Conservation (phyloP, 2,329 filamentous ascomycete genomes). For the Venturia nashicola region DNA sequence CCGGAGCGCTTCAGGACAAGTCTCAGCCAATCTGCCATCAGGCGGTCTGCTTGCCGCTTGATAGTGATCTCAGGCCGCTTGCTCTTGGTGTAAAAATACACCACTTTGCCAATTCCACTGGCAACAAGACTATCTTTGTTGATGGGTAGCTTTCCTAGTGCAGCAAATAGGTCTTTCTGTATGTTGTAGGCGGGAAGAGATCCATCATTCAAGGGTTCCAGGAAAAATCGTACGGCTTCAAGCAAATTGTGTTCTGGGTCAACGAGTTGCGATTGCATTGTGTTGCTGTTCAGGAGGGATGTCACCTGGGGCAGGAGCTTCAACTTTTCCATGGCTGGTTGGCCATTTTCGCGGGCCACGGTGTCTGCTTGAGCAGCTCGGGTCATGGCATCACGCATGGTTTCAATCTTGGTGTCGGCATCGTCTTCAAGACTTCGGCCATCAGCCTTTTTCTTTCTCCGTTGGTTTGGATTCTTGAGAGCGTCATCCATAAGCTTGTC, state of each 20-base stretch:
- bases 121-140: conserved; percentile 83
- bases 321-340: conserved; percentile 84
- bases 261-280: conserved; percentile 72
- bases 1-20: conserved; percentile 89
- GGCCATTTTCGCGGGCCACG: conserved; percentile 61
- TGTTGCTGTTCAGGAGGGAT: conserved; percentile 67
- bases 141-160: conserved; percentile 69
- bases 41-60: conserved; percentile 83
- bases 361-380: conserved; percentile 80
- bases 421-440: conserved; percentile 68
- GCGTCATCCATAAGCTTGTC: conserved; percentile 81
- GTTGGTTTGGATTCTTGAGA: conserved; percentile 67
- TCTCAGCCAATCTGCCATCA: conserved; percentile 92
- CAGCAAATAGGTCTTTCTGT: conserved; percentile 82
- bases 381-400: conserved; percentile 83
- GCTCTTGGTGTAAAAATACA: conserved; percentile 93
- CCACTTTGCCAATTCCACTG: conserved; percentile 89
- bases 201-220: conserved; percentile 89
- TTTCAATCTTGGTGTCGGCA: conserved; percentile 79
- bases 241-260: conserved; percentile 93
- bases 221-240: conserved; percentile 90
- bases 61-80: conserved; percentile 79
- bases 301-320: conserved; percentile 88
- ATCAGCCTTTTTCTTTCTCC: conserved; percentile 64
- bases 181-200: conserved; percentile 94